Evolutionary conservation across 164 flowering plant species (phyloP).

Genomic region (Nelumbo lutea): DNA sequence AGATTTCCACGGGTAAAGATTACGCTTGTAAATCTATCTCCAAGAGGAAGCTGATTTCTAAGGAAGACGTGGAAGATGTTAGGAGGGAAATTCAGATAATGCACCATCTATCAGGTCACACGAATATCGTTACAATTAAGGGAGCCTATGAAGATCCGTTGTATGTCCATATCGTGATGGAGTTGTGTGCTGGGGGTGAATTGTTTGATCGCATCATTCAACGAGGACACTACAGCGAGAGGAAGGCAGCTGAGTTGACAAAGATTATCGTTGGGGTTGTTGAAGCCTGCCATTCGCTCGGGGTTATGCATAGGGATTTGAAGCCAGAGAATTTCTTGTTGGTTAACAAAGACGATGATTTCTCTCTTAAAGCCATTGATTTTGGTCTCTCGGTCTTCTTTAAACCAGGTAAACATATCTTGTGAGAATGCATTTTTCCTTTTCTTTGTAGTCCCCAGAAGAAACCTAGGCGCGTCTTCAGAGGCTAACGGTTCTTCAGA

Average conservation of each 20-base stretch:
- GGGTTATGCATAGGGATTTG: slow-evolving; percentile 88
- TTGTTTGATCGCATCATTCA: slow-evolving; percentile 85
- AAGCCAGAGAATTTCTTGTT: slow-evolving; percentile 87
- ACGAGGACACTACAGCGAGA: slow-evolving; percentile 81
- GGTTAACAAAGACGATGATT: slow-evolving; percentile 84
- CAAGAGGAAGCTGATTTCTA: slow-evolving; percentile 80
- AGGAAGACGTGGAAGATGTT: slow-evolving; percentile 85
- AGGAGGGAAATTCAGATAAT: slow-evolving; percentile 91
- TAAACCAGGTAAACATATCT: slow-evolving; percentile 58
- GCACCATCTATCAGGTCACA: slow-evolving; percentile 92
- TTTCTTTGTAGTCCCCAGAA: background rate
- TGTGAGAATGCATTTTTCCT: background rate
- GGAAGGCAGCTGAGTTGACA: slow-evolving; percentile 85
- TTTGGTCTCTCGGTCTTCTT: slow-evolving; percentile 93
- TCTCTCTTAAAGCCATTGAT: slow-evolving; percentile 89
- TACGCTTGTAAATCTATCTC: slow-evolving; percentile 87
- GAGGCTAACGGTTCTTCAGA: too few relatives aligned
- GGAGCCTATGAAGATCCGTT: slow-evolving; percentile 79
- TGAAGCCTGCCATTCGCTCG: slow-evolving; percentile 87
- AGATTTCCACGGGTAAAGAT: slow-evolving; percentile 52
- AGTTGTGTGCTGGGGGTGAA: slow-evolving; percentile 79
- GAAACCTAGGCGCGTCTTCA: background rate
- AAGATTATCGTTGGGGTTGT: slow-evolving; percentile 85
- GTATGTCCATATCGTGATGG: slow-evolving; percentile 88
- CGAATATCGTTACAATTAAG: slow-evolving; percentile 71